Evolutionary conservation across 345 rosid species (phyloP), one percentile per base, ranked within the genome.

Genomic region (Rhodamnia argentea): DNA sequence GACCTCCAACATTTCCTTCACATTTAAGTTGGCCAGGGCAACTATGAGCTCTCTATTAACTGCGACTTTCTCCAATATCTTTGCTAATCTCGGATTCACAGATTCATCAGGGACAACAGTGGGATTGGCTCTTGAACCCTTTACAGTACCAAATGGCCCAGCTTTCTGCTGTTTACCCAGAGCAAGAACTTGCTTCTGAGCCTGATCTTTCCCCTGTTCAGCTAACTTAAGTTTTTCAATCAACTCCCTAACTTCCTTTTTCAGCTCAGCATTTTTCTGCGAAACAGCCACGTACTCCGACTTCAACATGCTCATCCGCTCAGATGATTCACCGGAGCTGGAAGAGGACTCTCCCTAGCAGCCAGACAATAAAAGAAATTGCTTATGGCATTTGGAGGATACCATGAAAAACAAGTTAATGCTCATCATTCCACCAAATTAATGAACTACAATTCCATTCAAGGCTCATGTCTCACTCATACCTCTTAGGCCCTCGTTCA

Each of bases 21-120:
- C 92, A 40, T 89, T 87, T n/a, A 92, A 90, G 88, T 92, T 92
- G 26, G 94, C 93, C 52, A 92, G 89, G n/a, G 91, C 93, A 82
- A 92, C 93, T 57, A 92, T 85, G 24, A 92, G 85, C 87, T 90
- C 92, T 53, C 86, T 92, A 42, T 70, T 64, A 42, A 85, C 86
- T 75, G 93, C 92, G 60, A 92, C 74, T 86, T 88, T 83, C 81
- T 86, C 87, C 86, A 90, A 59, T 57, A 89, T 78, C 64, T 90
- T 86, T 24, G 91, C 92, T 64, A 90, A 76, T 83, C 92, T 90
- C 5, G 89, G 91, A 88, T 93, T 92, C 82, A 87, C 90, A 7
- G 93, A 89, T 58, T 91, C 89, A 83, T 93, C 95, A 13, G 92
- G 92, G 83, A 89, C 37, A 52, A 92, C 90, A 42, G 90, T 42